Conservation (phyloP, 495 filamentous ascomycete species). For the Podospora anserina region DNA sequence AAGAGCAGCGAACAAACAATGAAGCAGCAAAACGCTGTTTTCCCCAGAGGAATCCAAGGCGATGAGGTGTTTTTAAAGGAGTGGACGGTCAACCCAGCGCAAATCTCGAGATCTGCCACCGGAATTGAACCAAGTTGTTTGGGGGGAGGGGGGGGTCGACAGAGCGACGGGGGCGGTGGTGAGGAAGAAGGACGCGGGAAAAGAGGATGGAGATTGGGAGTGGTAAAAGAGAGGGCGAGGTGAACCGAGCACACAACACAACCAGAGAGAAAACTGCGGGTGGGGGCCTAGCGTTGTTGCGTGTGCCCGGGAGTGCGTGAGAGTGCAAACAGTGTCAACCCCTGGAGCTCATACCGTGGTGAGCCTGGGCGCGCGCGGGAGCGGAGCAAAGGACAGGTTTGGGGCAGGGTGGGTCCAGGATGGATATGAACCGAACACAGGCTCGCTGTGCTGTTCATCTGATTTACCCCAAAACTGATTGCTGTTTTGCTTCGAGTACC, state of each 20-base stretch:
- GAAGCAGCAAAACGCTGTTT: slow-evolving; percentile 23
- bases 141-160: slow-evolving; percentile 23
- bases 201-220: slow-evolving; percentile 21
- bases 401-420: slow-evolving; percentile 11
- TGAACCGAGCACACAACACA: slow-evolving; percentile 14
- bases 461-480: slow-evolving; percentile 9
- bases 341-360: slow-evolving; percentile 15
- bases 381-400: slow-evolving; percentile 15
- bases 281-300: background rate
- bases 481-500: background rate
- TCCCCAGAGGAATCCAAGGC: slow-evolving; percentile 30
- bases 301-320: background rate
- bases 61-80: slow-evolving; percentile 38
- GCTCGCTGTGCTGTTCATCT: slow-evolving; percentile 8
- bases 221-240: slow-evolving; percentile 18
- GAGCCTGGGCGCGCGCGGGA: background rate
- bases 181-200: slow-evolving; percentile 21
- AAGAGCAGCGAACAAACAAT: slow-evolving; percentile 24
- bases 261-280: slow-evolving; percentile 15
- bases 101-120: slow-evolving; percentile 48
- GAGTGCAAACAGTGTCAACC: slow-evolving; percentile 3
- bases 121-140: slow-evolving; percentile 45
- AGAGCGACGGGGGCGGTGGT: slow-evolving; percentile 23
- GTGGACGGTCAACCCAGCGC: slow-evolving; percentile 53
- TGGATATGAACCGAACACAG: background rate